Base-by-base conservation (phyloP, 441 rosid species). In the Metrosideros polymorpha region DNA sequence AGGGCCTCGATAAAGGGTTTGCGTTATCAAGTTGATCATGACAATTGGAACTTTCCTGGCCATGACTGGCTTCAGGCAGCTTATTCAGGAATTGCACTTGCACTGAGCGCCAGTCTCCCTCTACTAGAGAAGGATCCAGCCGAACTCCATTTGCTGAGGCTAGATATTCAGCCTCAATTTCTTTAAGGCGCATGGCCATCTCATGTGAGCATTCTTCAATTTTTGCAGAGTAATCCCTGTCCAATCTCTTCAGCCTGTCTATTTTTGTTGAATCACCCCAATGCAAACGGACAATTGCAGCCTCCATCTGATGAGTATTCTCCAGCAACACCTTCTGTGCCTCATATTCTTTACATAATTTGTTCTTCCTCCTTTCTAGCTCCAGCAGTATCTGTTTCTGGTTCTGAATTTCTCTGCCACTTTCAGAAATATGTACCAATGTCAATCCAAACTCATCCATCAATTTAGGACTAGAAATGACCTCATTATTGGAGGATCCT, bases 31-130 rank as follows among this genome's bases (percentile, higher is more conserved):
- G 84, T 32, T 52, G 59, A 35, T 82, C 85, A 47, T 50, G 66
- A 75, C 24, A 79, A 43, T 77, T 82, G 43, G 30, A 49, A 71
- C 54, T 86, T 84, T 84, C 86, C 55, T 66, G 85, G 29, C 29
- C 86, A 85, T 85, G 84, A 61, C 87, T 86, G 24, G 85, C 45
- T 71, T 88, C 89, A 52, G 83, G 86, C 54, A 83, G 87, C 86
- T 86, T 89, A 84, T 82, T 79, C 82, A 87, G 50, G 50, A 92
- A 85, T 88, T 89, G 93, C 30, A 47, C 89, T 82, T 85, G 88
- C 86, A 89, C 92, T 97, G 96, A 94, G 59, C 92, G 88, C 87
- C 88, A 86, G 84, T 94, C 85, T 87, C 91, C 91, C 83, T 92
- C 89, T 79, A 91, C 88, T 95, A 92, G 93, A 57, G 45, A 71